Conservation (phyloP, 805 yeast genomes). For the Debaryomyces maramus region DNA sequence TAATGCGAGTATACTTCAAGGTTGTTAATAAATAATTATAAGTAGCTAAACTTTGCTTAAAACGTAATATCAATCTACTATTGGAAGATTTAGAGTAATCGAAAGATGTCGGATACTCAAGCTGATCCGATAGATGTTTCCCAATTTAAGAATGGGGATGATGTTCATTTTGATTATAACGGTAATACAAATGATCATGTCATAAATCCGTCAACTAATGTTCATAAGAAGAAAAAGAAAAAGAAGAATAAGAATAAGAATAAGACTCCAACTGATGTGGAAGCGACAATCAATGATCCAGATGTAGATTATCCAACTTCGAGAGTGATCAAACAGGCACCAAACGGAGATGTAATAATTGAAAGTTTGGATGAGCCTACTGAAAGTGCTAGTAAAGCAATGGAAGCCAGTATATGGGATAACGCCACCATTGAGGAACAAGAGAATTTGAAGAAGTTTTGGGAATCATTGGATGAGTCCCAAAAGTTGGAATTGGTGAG, state of each 20-base stretch:
- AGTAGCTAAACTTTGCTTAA: not conserved
- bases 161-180: constrained; percentile 33
- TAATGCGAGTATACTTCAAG: not conserved
- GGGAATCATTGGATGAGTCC: constrained; percentile 64
- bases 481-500: constrained; percentile 61
- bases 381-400: constrained; percentile 10
- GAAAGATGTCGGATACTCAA: constrained; percentile 9
- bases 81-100: not conserved
- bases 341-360: constrained; percentile 77
- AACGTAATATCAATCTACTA: not conserved
- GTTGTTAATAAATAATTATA: not conserved
- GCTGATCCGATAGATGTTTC: constrained; percentile 10
- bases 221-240: constrained; percentile 24
- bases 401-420: constrained; percentile 43
- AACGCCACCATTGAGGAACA: constrained; percentile 51
- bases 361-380: constrained; percentile 46
- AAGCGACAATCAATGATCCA: constrained; percentile 53
- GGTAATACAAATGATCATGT: constrained; percentile 1
- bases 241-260: constrained; percentile 33
- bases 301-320: constrained; percentile 70
- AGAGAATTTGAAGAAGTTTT: constrained; percentile 52
- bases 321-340: constrained; percentile 65
- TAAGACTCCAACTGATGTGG: constrained; percentile 9
- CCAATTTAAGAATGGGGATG: constrained; percentile 31
- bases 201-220: constrained; percentile 4